Evolutionary conservation across 2,329 filamentous ascomycete genomes (phyloP), one percentile per base, ranked within the genome.

Genomic region (Aspergillus proliferans): DNA sequence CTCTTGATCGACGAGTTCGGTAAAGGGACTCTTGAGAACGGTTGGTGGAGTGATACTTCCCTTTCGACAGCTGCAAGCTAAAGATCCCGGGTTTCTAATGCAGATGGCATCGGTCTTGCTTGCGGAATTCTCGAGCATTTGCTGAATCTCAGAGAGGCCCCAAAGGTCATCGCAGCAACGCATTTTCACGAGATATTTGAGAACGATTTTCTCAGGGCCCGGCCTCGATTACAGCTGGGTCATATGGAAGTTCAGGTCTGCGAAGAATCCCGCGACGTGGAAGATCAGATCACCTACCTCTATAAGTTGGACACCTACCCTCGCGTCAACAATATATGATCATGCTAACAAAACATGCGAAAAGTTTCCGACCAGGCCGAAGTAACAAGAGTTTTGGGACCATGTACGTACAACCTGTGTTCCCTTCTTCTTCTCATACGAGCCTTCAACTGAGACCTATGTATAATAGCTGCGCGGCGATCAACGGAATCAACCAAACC

Each of bases 1-100:
- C 67, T 98, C 1, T 75, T 98, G n/a, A 82, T 97, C 41, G 93
- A 98, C 59, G 93, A 98, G 62, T 97, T 98, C 59, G 83, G 84
- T 1, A 86, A 86, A 65, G 84, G 83, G 2, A 86, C 83, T 0
- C 80, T 83, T 51, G 77, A 79, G 10, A 76, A 74, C 50, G 76
- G 75, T 75, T 41, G 34, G 58, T 57, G 1, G 18, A 6, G 1
- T 14, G 40, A 15, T 4, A 9, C 36, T 5, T 3, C 15, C 7
- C 36, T 26, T 28, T 28, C 26, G 8, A 28, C 26, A 28, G 9
- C 8, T 9, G 26, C 26, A 18, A 9, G 9, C 15, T 49, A 24
- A 36, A 54, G 36, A 40, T 36, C 33, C 18, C 9, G 38, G 15
- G 3, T 19, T 18, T 19, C 14, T 28, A 22, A 19, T 54, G 47